Base-by-base conservation (phyloP, 768 basidiomycete genomes). In the Aureoboletus auriporus region DNA sequence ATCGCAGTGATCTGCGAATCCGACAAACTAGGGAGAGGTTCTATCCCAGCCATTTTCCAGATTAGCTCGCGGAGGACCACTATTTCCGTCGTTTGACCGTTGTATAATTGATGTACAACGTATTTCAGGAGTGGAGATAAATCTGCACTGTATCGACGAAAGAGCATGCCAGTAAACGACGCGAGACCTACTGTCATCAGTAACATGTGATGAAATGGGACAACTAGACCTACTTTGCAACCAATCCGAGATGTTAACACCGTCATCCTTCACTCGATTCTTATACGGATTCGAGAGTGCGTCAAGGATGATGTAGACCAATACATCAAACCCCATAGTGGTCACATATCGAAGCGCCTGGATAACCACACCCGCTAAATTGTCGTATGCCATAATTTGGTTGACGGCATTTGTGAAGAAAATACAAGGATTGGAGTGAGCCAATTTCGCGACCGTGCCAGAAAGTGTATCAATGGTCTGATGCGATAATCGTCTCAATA, bases 341-440 rank as follows among this genome's bases (percentile, higher is more conserved):
- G 92, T 93, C 54, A 93, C 83, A 69, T 89, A 94, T 63, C 89
- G 75, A 56, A 93, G 75, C 14, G 88, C 88, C 57, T 93, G 92
- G 23, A 98, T 87, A 37, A 97, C 87, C 17, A 93, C 90, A 36
- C 77, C 78, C 9, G 90, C 91, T 45, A 96, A 69, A 67, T 98
- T 99, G 62, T 95, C 90, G 61, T 99, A 99, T 12, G 90, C 85
- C 86, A 93, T 92, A 49, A 97, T 88, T 67, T 98, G 96, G 55
- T 86, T 84, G 40, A 99, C 84, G 0, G 89, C 91, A 52, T 89
- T 88, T 20, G 79, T 64, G 72, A 97, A 98, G 58, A 98, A 82
- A 42, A 94, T 84, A 57, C 84, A 86, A 5, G 96, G 96, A 61
- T 98, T 96, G 14, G 89, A 87, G 65, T 98, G 93, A 12, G 91